These are phyloP conservation scores for Ceratobasidium sp. DNA, from an alignment of 1,284 basidiomycete species.

Conservation along the genomic window DNA sequence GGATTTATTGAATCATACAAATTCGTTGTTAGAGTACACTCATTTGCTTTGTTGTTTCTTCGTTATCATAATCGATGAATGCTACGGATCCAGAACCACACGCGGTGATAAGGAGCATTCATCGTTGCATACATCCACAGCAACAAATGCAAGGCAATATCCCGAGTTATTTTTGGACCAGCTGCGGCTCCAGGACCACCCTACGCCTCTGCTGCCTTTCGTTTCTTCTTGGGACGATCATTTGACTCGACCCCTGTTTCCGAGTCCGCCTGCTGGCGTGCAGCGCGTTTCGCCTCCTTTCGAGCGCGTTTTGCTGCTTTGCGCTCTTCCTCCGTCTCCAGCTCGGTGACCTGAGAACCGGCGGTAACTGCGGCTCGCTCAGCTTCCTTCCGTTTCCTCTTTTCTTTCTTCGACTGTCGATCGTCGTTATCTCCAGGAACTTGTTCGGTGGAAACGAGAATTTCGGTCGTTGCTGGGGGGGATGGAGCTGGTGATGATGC, in stretches of 20 bases:
- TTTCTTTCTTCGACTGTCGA: slow-evolving; percentile 15
- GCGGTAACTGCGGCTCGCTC: slow-evolving; percentile 1
- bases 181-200: not conserved
- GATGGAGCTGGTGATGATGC: not conserved
- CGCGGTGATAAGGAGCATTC: not conserved
- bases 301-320: slow-evolving; percentile 27
- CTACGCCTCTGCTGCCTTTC: not conserved
- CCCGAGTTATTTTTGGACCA: not conserved
- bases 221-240: slow-evolving; percentile 17
- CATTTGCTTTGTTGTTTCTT: slow-evolving; percentile 17
- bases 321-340: not conserved
- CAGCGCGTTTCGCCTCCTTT: slow-evolving; percentile 33
- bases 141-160: not conserved
- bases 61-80: slow-evolving; percentile 1
- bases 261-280: not conserved
- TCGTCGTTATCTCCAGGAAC: not conserved
- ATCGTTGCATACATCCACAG: not conserved
- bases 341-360: not conserved
- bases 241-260: not conserved
- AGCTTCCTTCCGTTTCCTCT: slow-evolving; percentile 20
- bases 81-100: not conserved
- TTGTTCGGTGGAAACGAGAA: not conserved
- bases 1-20: slow-evolving; percentile 12
- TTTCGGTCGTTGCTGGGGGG: not conserved
- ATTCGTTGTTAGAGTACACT: slow-evolving; percentile 15